Base-by-base conservation (phyloP, 208 protist species). In the Kentomonas sorsogonicus region DNA sequence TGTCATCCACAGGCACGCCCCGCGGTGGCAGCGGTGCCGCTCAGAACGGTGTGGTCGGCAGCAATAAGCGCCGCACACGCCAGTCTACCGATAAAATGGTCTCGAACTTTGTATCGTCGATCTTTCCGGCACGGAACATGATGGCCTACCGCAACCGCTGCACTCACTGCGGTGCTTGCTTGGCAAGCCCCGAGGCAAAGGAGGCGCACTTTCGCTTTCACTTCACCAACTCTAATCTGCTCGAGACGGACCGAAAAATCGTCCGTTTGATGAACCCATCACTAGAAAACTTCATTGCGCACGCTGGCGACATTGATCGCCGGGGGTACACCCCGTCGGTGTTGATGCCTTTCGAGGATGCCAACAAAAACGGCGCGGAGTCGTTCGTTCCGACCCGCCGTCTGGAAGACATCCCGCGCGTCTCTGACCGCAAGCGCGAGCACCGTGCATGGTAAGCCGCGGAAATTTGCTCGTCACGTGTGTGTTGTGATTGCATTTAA, bases 161-260 rank as follows among this genome's bases (percentile, higher is more conserved):
- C 47, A 61, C 73, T 1, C 81, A 89, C 58, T 89, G 82, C 60
- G 79, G 86, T 16, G 69, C 71, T 0, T 54, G 68, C 29, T 77
- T 89, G 23, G 64, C 61, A 44, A 75, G 52, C 25, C 61, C 75
- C 18, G 72, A 66, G 53, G 74, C 71, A n/a, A 81, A 80, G 47
- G 79, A 69, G 36, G 48, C 70, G 0, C 86, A 93, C 68, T 93
- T 89, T 69, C 75, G 82, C 33, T 81, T 69, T 52, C 86, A 93
- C 74, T 89, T 89, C 58, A 71, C 83, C 69, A 62, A 66, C 43
- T 68, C 75, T 36, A 89, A 84, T 60, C 66, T 72, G 40, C 39
- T 79, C 11, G 56, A 78, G 44, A 66, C 59, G 26, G 77, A 83
- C 11, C 68, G 79, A 36, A 89, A 86, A 53, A 61, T 83, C 50